Evolutionary conservation across 2,329 filamentous ascomycete genomes (phyloP).

Genomic region (Apiospora aurea): DNA sequence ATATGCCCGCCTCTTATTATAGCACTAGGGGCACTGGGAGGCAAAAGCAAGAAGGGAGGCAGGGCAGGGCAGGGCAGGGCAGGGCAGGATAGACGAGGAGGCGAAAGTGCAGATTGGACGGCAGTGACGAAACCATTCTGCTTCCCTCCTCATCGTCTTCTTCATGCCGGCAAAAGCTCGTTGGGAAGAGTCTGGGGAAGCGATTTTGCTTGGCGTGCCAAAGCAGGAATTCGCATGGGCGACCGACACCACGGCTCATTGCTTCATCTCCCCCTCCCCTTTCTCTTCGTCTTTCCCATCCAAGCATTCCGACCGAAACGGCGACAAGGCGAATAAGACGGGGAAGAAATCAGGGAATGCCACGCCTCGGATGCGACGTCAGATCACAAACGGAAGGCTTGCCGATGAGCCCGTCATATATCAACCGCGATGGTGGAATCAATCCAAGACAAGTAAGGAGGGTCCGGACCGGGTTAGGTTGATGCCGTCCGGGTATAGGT

Average conservation of each 20-base stretch:
- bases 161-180: slow-evolving; percentile 10
- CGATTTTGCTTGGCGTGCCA: slow-evolving; percentile 11
- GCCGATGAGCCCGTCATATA: slow-evolving; percentile 13
- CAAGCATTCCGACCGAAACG: neutral
- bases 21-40: neutral
- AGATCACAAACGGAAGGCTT: slow-evolving; percentile 14
- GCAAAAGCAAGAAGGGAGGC: neutral
- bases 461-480: neutral
- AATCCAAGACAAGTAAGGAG: neutral
- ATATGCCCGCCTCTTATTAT: neutral
- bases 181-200: neutral
- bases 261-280: neutral
- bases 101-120: neutral
- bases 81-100: neutral
- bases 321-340: neutral
- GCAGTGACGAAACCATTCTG: slow-evolving; percentile 3
- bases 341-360: neutral
- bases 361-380: neutral
- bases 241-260: slow-evolving; percentile 22
- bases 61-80: neutral
- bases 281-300: neutral
- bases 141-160: neutral
- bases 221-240: neutral
- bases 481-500: neutral
- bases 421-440: neutral